These are phyloP conservation scores for Eremochloa ophiuroides DNA, from an alignment of 176 grass and related monocot genomes.

Conservation along the genomic window DNA sequence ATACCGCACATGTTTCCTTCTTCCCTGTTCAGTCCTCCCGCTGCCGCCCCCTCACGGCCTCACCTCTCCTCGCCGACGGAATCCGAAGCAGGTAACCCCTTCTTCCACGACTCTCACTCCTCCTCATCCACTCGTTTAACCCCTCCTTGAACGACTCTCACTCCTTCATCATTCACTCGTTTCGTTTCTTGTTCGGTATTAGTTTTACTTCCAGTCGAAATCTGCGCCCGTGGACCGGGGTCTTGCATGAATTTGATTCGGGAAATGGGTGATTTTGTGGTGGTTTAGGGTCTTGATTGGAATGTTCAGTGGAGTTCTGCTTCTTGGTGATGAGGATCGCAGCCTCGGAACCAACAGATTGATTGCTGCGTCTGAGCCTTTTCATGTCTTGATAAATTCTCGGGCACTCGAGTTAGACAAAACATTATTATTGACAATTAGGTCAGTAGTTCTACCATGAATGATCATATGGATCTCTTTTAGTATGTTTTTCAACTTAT, in stretches of 20 bases:
- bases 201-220: neutral
- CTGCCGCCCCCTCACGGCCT: neutral
- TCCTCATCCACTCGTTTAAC: conserved; percentile 17
- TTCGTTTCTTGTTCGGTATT: neutral
- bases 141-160: conserved; percentile 27
- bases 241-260: neutral
- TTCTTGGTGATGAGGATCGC: neutral
- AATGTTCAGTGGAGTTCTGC: neutral
- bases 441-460: neutral
- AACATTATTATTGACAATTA: neutral
- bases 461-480: neutral
- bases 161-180: conserved; percentile 8
- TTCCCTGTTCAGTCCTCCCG: neutral
- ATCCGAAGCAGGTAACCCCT: neutral
- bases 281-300: neutral
- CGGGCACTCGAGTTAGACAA: neutral
- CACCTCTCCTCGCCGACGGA: neutral
- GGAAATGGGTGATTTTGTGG: neutral
- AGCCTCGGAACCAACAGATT: neutral
- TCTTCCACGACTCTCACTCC: neutral
- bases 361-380: neutral
- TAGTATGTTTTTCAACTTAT: neutral
- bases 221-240: neutral
- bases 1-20: neutral
- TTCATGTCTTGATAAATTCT: neutral